Evolutionary conservation across 208 protist species (phyloP).

Genomic region (Leishmania major): DNA sequence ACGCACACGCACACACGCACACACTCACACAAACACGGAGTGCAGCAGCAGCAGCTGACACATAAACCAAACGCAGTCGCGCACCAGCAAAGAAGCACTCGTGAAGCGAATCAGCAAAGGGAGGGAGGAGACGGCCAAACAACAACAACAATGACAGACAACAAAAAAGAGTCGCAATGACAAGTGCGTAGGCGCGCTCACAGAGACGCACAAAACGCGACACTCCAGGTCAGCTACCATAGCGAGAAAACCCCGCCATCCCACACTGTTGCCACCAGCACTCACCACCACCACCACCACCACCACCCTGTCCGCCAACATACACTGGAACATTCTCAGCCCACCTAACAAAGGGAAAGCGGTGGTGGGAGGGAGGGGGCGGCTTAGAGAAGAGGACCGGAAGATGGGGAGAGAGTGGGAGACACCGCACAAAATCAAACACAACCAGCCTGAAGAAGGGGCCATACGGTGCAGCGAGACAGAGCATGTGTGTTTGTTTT

Average conservation of each 20-base stretch:
- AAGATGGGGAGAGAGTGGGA: not conserved
- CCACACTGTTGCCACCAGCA: not conserved
- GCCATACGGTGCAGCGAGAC: not conserved
- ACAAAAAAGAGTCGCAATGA: not conserved
- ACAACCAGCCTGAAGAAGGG: not conserved
- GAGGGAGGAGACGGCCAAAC: not conserved
- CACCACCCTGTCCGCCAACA: not conserved
- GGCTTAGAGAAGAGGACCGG: too few relatives aligned
- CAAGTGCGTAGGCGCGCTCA: not conserved
- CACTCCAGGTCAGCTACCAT: not conserved
- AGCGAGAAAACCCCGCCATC: not conserved
- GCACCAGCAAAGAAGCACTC: not conserved
- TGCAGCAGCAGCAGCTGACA: too few relatives aligned
- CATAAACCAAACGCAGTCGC: not conserved
- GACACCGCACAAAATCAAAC: not conserved
- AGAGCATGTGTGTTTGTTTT: not conserved
- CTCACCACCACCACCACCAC: not conserved
- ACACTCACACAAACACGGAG: not conserved
- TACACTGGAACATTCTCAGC: not conserved
- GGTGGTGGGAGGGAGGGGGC: too few relatives aligned
- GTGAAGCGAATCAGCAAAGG: not conserved
- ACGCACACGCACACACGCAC: not conserved
- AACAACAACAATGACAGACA: not conserved
- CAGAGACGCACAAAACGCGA: not conserved
- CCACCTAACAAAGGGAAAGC: not conserved